Base-by-base conservation (phyloP, 306 rosid species). In the Senna siamea region DNA sequence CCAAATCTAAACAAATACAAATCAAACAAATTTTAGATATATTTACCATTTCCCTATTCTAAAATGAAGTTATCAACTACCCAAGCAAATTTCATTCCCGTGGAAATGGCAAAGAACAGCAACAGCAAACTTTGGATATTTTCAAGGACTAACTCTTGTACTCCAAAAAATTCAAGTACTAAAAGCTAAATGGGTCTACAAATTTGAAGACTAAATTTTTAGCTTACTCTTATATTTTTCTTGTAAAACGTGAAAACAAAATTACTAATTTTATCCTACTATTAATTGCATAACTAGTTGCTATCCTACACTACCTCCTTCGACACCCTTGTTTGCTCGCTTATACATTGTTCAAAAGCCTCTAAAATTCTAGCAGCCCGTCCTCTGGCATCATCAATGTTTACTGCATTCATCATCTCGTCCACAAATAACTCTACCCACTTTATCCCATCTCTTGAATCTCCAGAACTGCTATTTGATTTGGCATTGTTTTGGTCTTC, bases 371-470 rank as follows among this genome's bases (percentile, higher is more conserved):
- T 78, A 11, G 80, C 78, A 48, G 86, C 83, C 9, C 80, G 83
- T 53, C 54, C 66, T 18, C 78, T 78, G 37, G 80, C 75, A 56
- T 78, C 86, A 35, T 74, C 78, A 19, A 82, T 17, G 35, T 78
- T 62, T 30, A 59, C 19, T 4, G 86, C 78, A 17, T 61, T 78
- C 34, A 62, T 63, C 86, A 82, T 82, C 58, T 82, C 86, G 7
- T 69, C 59, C 40, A 82, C 86, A 68, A 82, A 82, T 76, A 74
- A 54, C 60, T 82, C 83, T 43, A 82, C 86, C 86, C 86, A 82
- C 40, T 78, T 69, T 1, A 76, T 53, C 5, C 77, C 76, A 35
- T 67, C 50, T 35, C 2, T 66, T 23, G 56, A n/a, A 41, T 73
- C 47, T 35, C 61, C 69, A 67, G 22, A 34, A 43, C 54, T 53